A percentile compares a stretch with the other conserved stretches of the same genome.
phyloP scores from a whole-genome alignment of 1,284 basidiomycete species.

The Cryptococcus depauperatus region DNA sequence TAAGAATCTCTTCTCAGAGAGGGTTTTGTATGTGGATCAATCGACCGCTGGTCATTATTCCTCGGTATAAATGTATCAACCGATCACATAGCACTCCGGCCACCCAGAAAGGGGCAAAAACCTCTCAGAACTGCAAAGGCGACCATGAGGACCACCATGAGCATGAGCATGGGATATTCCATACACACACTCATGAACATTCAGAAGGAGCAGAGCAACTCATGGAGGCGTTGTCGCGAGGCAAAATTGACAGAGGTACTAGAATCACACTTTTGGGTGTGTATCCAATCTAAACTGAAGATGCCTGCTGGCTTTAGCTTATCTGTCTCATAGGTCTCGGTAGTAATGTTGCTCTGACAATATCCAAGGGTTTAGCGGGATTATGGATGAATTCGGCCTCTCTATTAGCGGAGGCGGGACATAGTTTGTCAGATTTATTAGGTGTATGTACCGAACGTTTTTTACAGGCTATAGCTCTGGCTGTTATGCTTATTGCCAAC shows the following conservation, averaged over 20 bases:
- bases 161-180: slow-evolving; percentile 52
- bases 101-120: background rate
- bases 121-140: slow-evolving; percentile 16
- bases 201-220: slow-evolving; percentile 63
- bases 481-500: background rate
- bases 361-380: slow-evolving; percentile 74
- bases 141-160: slow-evolving; percentile 34
- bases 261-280: slow-evolving; percentile 63
- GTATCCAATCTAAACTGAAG: slow-evolving; percentile 9
- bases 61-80: background rate
- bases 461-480: background rate
- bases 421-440: slow-evolving; percentile 69
- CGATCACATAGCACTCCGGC: background rate
- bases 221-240: slow-evolving; percentile 55
- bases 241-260: slow-evolving; percentile 70
- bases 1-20: background rate
- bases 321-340: slow-evolving; percentile 66
- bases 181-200: slow-evolving; percentile 49
- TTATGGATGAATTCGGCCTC: slow-evolving; percentile 79
- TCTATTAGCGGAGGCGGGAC: slow-evolving; percentile 88
- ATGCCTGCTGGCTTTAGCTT: too few species aligned
- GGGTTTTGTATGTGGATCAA: background rate
- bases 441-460: slow-evolving; percentile 22
- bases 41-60: background rate
- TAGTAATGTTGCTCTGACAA: slow-evolving; percentile 73